phyloP scores from a whole-genome alignment of 2,329 filamentous ascomycete species.

The Claviceps monticola region DNA sequence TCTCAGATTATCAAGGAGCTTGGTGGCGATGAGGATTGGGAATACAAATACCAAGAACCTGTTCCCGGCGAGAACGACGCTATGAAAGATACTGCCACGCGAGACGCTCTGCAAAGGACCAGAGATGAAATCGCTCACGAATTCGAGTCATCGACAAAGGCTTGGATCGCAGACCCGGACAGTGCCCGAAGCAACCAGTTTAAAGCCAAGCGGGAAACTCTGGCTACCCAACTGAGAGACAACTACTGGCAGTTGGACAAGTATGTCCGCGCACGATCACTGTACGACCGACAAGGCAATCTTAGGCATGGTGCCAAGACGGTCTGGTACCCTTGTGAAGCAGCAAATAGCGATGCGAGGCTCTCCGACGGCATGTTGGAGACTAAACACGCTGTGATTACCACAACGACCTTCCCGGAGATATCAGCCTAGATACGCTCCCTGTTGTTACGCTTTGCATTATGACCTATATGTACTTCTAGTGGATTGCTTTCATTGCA shows the following conservation, averaged over 20 bases:
- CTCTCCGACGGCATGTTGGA: neutral
- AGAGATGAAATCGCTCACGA: conserved; percentile 37
- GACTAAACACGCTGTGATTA: neutral
- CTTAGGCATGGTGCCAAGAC: conserved; percentile 3
- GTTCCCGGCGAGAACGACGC: conserved; percentile 41
- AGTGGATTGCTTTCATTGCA: neutral
- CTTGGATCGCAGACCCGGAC: conserved; percentile 37
- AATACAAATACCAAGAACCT: conserved; percentile 52
- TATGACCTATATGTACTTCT: neutral
- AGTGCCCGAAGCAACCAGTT: conserved; percentile 9
- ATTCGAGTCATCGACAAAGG: conserved; percentile 44
- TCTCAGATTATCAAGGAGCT: conserved; percentile 43
- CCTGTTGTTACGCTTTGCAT: too few species aligned
- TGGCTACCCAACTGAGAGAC: conserved; percentile 36
- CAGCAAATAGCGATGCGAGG: neutral
- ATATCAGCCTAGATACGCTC: neutral
- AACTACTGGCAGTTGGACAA: conserved; percentile 64
- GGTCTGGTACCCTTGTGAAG: conserved; percentile 1
- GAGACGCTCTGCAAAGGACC: conserved; percentile 34
- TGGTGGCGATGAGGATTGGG: conserved; percentile 52
- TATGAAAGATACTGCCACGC: conserved; percentile 31
- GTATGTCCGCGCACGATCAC: conserved; percentile 45
- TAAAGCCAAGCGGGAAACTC: conserved; percentile 24
- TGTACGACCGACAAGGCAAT: conserved; percentile 40
- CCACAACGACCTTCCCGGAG: neutral